Evolutionary conservation across 352 stramenopile species (phyloP), one percentile per base, ranked within the genome.

Genomic region (Phytophthora aleatoria): DNA sequence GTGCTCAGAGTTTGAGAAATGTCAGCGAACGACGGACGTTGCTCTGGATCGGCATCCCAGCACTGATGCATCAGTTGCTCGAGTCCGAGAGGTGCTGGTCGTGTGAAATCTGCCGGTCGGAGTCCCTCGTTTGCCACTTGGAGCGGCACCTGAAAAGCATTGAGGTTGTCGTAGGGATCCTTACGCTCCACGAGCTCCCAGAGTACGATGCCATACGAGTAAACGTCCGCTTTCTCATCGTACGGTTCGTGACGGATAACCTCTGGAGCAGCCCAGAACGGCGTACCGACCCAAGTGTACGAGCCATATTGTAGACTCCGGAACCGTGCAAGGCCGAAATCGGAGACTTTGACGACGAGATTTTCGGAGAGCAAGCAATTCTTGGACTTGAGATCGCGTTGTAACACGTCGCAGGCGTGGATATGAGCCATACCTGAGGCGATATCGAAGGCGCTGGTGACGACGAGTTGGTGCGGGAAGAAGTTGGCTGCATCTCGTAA

Each of bases 381-480:
- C 55, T 91, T 90, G 35, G 85, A 91, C 52, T 93, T 93, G 31
- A 93, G 65, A 44, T 93, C 85, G 5, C 85, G 77, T 50, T 93
- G 85, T 31, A 93, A 61, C 16, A 93, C 73, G 24, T 78, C 67
- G 10, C 67, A 64, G 0, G 67, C 71, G 41, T 93, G 85, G 44
- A 87, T 83, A 50, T 91, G 76, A 4, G 62, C 58, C 85, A 93
- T 93, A 12, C 83, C 85, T 0, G 64, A 64, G 8, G 84, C 83
- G 15, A 93, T 88, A 48, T 93, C 85, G 9, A 85, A 70, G 3
- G 85, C 83, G 26, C 66, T 82, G 3, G 73, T 90, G 35, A 85
- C 61, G 5, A 92, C 60, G 60, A 93, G 77, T 48, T 81, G 77
- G 3, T 76, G 59, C 0, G 85, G 85, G 49, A 92, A 81, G 31